These are phyloP conservation scores for Parietaria judaica DNA, from an alignment of 306 rosid species.

Conservation along the genomic window DNA sequence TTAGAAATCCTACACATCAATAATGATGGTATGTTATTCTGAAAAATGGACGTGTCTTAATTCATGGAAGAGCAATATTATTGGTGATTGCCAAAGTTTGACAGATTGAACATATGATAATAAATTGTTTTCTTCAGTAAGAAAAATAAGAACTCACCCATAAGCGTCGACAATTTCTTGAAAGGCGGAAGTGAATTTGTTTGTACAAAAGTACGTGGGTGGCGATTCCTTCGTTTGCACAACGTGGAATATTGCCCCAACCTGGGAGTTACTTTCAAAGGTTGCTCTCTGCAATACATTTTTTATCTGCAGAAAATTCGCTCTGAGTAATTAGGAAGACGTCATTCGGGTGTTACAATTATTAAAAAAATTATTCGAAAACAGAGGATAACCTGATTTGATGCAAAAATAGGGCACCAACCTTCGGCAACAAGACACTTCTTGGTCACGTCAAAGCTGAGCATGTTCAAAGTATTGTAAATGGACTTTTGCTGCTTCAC, in stretches of 20 bases:
- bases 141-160: constrained; percentile 34
- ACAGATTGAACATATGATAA: too few species aligned
- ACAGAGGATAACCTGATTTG: constrained; percentile 49
- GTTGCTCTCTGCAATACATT: constrained; percentile 47
- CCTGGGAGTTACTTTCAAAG: constrained; percentile 44
- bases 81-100: too few species aligned
- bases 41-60: background rate
- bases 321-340: background rate
- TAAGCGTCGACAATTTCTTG: constrained; percentile 56
- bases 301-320: constrained; percentile 26
- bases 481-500: constrained; percentile 68
- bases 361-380: constrained; percentile 5
- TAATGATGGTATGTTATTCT: background rate
- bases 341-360: constrained; percentile 4
- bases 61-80: too few species aligned
- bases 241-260: constrained; percentile 51
- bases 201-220: constrained; percentile 45
- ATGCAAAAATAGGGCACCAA: constrained; percentile 80
- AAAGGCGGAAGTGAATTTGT: constrained; percentile 50
- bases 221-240: constrained; percentile 42
- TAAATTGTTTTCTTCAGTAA: background rate
- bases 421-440: constrained; percentile 90
- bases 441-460: constrained; percentile 75
- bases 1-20: constrained; percentile 69
- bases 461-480: constrained; percentile 79